Base-by-base conservation (phyloP, 768 basidiomycete species). In the Lyophyllum decastes region DNA sequence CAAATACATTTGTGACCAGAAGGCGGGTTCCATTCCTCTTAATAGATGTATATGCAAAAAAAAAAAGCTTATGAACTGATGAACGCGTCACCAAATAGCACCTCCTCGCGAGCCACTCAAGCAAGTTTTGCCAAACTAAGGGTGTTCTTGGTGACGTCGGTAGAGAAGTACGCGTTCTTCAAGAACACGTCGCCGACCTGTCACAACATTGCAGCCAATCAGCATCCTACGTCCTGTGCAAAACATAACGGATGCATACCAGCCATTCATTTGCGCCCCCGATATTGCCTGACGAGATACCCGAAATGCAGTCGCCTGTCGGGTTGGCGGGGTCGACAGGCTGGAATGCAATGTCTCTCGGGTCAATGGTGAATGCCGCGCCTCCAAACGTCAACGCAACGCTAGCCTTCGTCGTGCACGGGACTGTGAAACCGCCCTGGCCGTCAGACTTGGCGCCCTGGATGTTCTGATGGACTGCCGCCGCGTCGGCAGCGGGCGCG, bases 121-220 rank as follows among this genome's bases (percentile, higher is more conserved):
- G 75, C 73, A 52, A 84, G 76, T 64, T 82, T 78, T 22, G 87
- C 87, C 58, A 90, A 77, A 24, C 79, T 83, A 30, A 90, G 75
- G 40, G 78, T 73, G 67, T 89, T 87, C 62, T 79, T 78, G 11
- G 59, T 68, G 14, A 83, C 82, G 61, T 91, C 76, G 11, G 82
- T 86, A 6, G 87, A 87, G 68, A 87, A 86, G 68, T 89, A 89
- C 0, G 79, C 88, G 64, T 89, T 91, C 81, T 90, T 90, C 66
- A 90, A 73, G 77, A 90, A 90, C 24, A 86, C 85, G 62, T 88
- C 90, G 26, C 89, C 89, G 34, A 88, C 76, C 72, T 75, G 17
- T 14, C 14, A 45, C 59, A 21, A 8, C 10, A 43, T 33, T n/a
- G 33, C 25, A 30, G 38, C 19, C 46, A 30, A 21, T 34, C 33